Evolutionary conservation across 257 asterid genomes (phyloP).

Genomic region (Ilex asprella): DNA sequence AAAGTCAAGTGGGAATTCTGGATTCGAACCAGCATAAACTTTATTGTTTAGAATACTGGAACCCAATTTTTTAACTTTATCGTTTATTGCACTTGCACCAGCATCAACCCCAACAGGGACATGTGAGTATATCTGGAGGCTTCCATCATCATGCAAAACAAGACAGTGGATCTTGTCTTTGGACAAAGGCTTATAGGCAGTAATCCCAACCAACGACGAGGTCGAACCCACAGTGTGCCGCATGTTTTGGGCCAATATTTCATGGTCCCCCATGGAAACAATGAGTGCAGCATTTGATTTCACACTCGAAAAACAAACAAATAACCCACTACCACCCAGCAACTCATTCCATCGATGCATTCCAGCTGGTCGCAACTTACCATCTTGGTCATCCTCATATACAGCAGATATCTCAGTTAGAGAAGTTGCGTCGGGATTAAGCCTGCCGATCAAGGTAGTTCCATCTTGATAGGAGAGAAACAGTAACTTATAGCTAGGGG

Average conservation of each 20-base stretch:
- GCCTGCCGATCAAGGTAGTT: conserved; percentile 71
- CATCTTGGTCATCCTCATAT: conserved; percentile 70
- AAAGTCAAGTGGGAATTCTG: conserved; percentile 94
- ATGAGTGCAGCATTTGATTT: conserved; percentile 70
- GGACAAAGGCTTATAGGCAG: conserved; percentile 92
- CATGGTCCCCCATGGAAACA: conserved; percentile 78
- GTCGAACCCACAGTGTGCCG: conserved; percentile 77
- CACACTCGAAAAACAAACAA: conserved; percentile 79
- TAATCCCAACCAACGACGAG: conserved; percentile 88
- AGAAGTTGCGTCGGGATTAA: conserved; percentile 73
- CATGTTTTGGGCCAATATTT: conserved; percentile 71
- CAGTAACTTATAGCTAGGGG: conserved; percentile 77
- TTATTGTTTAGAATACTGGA: conserved; percentile 80
- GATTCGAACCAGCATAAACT: conserved; percentile 83
- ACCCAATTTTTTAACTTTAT: conserved; percentile 86
- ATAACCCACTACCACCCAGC: conserved; percentile 63
- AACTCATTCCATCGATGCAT: conserved; percentile 94
- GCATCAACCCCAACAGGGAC: conserved; percentile 66
- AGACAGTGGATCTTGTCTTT: conserved; percentile 96
- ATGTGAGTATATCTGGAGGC: conserved; percentile 94
- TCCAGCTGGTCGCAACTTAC: conserved; percentile 78
- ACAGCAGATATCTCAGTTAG: conserved; percentile 61
- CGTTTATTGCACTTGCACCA: conserved; percentile 56
- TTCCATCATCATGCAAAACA: conserved; percentile 96
- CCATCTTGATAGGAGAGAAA: conserved; percentile 93